Conservation (phyloP, 495 filamentous ascomycete genomes). For the Hypoxylon subgilvum region DNA sequence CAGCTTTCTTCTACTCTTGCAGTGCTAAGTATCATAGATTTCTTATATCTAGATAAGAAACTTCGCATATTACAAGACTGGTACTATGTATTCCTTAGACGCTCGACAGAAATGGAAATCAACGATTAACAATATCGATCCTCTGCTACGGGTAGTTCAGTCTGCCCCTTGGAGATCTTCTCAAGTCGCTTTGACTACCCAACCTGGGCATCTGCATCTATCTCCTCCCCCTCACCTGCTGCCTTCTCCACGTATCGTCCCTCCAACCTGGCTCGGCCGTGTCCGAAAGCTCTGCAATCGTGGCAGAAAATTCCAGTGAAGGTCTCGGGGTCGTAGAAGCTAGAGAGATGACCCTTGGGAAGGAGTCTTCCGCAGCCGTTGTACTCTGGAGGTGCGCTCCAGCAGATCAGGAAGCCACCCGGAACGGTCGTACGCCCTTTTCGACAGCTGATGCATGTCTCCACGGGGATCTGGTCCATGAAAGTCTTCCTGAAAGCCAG, state of each 20-base stretch:
- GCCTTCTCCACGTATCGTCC: conserved; percentile 5
- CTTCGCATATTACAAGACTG: too few relatives aligned
- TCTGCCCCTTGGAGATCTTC: too few relatives aligned
- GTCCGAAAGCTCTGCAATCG: conserved; percentile 22
- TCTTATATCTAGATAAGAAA: too few relatives aligned
- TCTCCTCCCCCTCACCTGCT: too few relatives aligned
- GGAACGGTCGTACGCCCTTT: neutral
- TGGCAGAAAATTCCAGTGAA: conserved; percentile 17
- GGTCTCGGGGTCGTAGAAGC: neutral
- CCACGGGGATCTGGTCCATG: conserved; percentile 1
- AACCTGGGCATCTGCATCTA: too few relatives aligned
- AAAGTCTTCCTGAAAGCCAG: neutral
- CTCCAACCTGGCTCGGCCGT: neutral
- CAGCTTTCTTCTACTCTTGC: too few relatives aligned
- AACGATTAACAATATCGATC: too few relatives aligned
- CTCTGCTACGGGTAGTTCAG: too few relatives aligned
- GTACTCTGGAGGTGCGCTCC: conserved; percentile 1
- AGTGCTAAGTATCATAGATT: too few relatives aligned
- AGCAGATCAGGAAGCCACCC: conserved; percentile 4
- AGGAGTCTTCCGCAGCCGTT: conserved; percentile 24
- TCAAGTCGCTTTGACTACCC: too few relatives aligned
- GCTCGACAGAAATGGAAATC: too few relatives aligned
- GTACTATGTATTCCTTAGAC: too few relatives aligned
- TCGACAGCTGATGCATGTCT: conserved; percentile 20
- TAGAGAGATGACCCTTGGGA: conserved; percentile 1